These are phyloP conservation scores for Colletotrichum sp. DNA, from an alignment of 2,329 filamentous ascomycete genomes.

Conservation along the genomic window DNA sequence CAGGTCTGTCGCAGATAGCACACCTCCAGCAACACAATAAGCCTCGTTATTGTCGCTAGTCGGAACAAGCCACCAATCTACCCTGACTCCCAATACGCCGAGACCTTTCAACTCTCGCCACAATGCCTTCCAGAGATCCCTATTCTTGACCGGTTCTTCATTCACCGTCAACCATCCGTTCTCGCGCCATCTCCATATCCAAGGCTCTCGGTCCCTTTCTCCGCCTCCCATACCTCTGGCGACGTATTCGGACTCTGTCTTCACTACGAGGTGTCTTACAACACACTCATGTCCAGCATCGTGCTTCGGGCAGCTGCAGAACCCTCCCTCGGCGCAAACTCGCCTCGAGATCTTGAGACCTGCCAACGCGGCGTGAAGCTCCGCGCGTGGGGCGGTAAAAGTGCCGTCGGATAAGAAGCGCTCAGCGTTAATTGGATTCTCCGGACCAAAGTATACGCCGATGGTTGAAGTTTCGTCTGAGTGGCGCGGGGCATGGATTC, in stretches of 20 bases:
- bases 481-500: background rate
- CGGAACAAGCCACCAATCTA: background rate
- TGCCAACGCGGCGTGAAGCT: background rate
- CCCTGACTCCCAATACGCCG: background rate
- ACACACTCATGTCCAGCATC: background rate
- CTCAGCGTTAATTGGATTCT: background rate
- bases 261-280: background rate
- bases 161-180: background rate
- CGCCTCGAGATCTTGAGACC: background rate
- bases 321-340: background rate
- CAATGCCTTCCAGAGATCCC: background rate
- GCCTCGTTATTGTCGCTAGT: background rate
- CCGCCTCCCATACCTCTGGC: background rate
- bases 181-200: background rate
- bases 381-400: background rate
- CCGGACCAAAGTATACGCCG: background rate
- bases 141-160: background rate
- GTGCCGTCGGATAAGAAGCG: background rate
- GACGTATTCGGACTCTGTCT: background rate
- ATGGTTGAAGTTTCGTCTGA: background rate
- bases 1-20: background rate
- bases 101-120: background rate
- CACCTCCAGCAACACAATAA: background rate
- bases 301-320: background rate
- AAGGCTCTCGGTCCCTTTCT: background rate